Evolutionary conservation across 129 eudicot species (phyloP), one percentile per base, ranked within the genome.

Genomic region (Chrysanthemum seticuspe): DNA sequence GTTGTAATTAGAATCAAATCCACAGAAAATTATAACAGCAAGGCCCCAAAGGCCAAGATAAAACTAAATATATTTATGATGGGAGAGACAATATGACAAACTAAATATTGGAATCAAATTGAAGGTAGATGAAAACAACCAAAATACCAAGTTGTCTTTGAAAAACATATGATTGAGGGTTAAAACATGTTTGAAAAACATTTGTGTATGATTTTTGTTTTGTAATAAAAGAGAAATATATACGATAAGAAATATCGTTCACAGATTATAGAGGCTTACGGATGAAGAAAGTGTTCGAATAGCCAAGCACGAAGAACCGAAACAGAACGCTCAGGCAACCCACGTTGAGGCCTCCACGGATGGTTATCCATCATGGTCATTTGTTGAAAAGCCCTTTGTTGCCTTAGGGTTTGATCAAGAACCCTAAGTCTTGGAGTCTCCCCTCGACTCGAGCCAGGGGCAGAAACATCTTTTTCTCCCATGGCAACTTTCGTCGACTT

Each of bases 281-380:
- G 99, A 78, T 95, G 97, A 62, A 95, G 93, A 75, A 95, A 95
- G 84, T 95, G 99, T 67, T 95, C 99, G 54, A 95, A 95, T 63
- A 95, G 97, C 99, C 99, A 95, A 74, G 99, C 97, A 2, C 99
- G 93, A 75, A 95, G 99, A 78, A 95, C 90, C n/a, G 97, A 88
- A 16, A 95, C 99, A 1, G 99, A 88, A 64, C 96, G 73, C 64
- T 95, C 99, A 6, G 99, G 99, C 47, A 95, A 70, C 49, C 99
- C 99, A 1, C 99, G 88, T 70, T 90, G 97, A 36, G 99, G 99
- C 72, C 99, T 85, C 99, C 99, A 95, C 18, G 99, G 99, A 82
- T 95, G 99, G 73, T 70, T 83, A 67, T 95, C 99, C 88, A 90
- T 88, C 88, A 88, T 85, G 85, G 77, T 83, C 97, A 91, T 91